Evolutionary conservation across 768 basidiomycete species (phyloP).

Genomic region (Pleurotus eryngii): DNA sequence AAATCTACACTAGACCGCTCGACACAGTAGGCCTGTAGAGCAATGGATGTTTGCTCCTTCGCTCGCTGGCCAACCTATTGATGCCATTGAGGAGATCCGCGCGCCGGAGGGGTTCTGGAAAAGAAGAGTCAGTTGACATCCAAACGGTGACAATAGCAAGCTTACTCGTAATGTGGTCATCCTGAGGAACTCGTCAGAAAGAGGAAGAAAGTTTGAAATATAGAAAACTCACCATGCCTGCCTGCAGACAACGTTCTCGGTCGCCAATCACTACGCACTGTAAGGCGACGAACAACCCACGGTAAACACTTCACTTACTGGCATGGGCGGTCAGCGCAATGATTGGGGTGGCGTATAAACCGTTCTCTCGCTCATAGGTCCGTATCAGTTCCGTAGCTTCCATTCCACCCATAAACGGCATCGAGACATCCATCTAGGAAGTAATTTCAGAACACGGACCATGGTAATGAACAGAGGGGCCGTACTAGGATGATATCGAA

Average conservation of each 20-base stretch:
- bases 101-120: constrained; percentile 78
- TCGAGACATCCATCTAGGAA: constrained; percentile 90
- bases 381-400: constrained; percentile 93
- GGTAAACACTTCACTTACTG: constrained; percentile 49
- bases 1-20: not conserved
- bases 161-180: constrained; percentile 81
- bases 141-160: constrained; percentile 4
- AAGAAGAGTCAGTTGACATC: constrained; percentile 4
- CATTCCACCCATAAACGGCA: constrained; percentile 98
- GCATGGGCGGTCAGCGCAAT: constrained; percentile 97
- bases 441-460: not conserved
- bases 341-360: constrained; percentile 76
- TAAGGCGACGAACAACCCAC: not conserved
- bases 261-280: constrained; percentile 18
- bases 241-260: constrained; percentile 46
- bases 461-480: constrained; percentile 10
- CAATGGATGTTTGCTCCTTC: constrained; percentile 23
- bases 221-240: constrained; percentile 37
- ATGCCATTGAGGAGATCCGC: constrained; percentile 80
- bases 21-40: constrained; percentile 3
- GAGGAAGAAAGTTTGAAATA: not conserved
- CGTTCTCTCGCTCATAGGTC: constrained; percentile 71
- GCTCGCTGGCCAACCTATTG: constrained; percentile 73
- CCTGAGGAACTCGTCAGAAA: constrained; percentile 23
- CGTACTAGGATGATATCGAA: constrained; percentile 90